A percentile compares a stretch with the other conserved stretches of the same genome.
Conservation (phyloP, 1,284 basidiomycete species). For the Cutaneotrichosporon daszewskae region DNA sequence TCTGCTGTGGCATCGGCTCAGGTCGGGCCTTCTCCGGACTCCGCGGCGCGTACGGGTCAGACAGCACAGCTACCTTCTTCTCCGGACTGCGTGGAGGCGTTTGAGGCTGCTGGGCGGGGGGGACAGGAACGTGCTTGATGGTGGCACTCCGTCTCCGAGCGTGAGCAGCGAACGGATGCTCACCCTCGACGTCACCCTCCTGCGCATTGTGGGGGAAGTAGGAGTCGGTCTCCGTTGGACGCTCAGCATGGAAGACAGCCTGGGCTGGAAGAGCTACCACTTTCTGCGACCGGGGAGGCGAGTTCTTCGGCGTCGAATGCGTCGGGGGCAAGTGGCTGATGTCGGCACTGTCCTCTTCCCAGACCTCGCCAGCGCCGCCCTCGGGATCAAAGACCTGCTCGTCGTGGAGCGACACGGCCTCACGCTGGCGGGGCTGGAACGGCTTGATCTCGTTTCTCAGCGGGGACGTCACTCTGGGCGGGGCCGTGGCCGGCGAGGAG, state of each 20-base stretch:
- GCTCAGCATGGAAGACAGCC: too few species aligned
- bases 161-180: too few species aligned
- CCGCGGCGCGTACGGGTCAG: conserved; percentile 3
- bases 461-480: conserved; percentile 16
- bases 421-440: not conserved
- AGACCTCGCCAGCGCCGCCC: conserved; percentile 6
- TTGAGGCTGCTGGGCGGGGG: too few species aligned
- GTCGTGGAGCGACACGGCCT: conserved; percentile 3
- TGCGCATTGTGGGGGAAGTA: not conserved
- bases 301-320: conserved; percentile 3
- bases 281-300: too few species aligned
- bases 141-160: too few species aligned
- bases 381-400: conserved; percentile 16
- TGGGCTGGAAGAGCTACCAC: too few species aligned
- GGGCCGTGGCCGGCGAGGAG: conserved; percentile 2
- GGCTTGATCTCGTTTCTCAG: conserved; percentile 10
- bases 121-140: too few species aligned
- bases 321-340: conserved; percentile 1
- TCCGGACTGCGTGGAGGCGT: too few species aligned
- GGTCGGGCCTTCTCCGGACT: not conserved
- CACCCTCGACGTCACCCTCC: not conserved
- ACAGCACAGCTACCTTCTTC: too few species aligned
- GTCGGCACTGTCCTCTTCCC: conserved; percentile 2
- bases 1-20: too few species aligned
- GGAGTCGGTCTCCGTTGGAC: too few species aligned